Percentiles rank a stretch among this genome's conserved stretches.
These are phyloP conservation scores for Myochromella boudieri DNA, from an alignment of 768 basidiomycete genomes.

Conservation along the genomic window DNA sequence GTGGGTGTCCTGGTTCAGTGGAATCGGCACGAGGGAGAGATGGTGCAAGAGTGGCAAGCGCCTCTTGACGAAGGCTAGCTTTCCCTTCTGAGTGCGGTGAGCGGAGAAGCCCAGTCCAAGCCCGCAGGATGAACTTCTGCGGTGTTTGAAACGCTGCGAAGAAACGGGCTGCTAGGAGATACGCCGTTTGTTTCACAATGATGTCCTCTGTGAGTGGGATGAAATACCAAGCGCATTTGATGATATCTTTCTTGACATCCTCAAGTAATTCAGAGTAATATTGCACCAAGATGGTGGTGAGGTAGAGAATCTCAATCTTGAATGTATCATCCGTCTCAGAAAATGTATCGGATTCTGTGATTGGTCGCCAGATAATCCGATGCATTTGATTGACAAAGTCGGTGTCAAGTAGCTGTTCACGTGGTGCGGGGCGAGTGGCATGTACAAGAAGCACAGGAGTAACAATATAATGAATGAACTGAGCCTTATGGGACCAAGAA, in stretches of 20 bases:
- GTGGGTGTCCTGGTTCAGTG: constrained; percentile 57
- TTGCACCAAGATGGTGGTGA: constrained; percentile 88
- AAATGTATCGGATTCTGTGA: constrained; percentile 54
- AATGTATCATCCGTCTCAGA: constrained; percentile 76
- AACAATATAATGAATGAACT: constrained; percentile 78
- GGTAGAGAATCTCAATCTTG: constrained; percentile 86
- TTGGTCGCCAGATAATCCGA: constrained; percentile 78
- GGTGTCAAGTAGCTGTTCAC: constrained; percentile 64
- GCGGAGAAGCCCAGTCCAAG: constrained; percentile 88
- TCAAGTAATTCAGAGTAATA: constrained; percentile 78
- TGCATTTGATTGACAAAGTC: constrained; percentile 73
- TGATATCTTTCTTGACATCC: constrained; percentile 86
- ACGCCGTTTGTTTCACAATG: constrained; percentile 90
- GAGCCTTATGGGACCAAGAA: constrained; percentile 75
- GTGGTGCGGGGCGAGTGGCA: constrained; percentile 51
- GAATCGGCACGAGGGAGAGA: constrained; percentile 67
- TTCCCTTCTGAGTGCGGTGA: constrained; percentile 74
- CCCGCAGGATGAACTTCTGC: constrained; percentile 84
- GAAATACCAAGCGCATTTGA: constrained; percentile 90
- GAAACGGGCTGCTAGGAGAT: constrained; percentile 88
- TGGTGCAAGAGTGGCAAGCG: constrained; percentile 83
- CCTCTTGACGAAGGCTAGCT: constrained; percentile 74
- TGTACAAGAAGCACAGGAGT: constrained; percentile 85
- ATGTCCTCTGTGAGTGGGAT: constrained; percentile 78
- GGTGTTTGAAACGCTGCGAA: constrained; percentile 88